Evolutionary conservation across 2,329 filamentous ascomycete genomes (phyloP), one percentile per base, ranked within the genome.

Genomic region (Dryadomyces sulphureus): DNA sequence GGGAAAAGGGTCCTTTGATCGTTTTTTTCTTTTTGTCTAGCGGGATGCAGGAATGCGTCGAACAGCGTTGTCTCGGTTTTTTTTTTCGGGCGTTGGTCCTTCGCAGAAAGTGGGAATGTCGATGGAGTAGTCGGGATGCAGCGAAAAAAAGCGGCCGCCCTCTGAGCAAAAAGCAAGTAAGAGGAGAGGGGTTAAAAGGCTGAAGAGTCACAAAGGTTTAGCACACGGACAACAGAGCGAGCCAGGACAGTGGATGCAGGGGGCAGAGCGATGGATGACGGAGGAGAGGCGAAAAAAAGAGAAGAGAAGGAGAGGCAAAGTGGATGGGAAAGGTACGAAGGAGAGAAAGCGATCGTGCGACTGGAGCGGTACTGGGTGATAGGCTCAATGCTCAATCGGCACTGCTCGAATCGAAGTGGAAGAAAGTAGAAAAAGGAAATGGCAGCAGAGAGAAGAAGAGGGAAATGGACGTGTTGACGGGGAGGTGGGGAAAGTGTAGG

Each of bases 401-500:
- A 30, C 16, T 41, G 39, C 39, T 41, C n/a, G 39, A 41, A 21
- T 25, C 25, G 22, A 32, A 24, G 34, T 21, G 24, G 45, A 35
- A 32, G 30, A 40, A 32, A 25, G 41, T 32, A 20, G 41, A 34
- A 42, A 32, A 32, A 39, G 12, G 20, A 20, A 47, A 49, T 6
- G 24, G 22, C 20, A 48, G 36, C 14, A 34, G 25, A 32, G 20
- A 40, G 22, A 40, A 14, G 19, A 38, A 49, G 39, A 44, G 47
- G 43, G 39, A 38, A 48, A 40, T 42, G 41, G 40, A 34, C 32
- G 44, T 49, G 47, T 48, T 47, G 46, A 52, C 44, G 49, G 44
- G 49, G 47, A 49, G 47, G 40, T 44, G 50, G 48, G 45, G 42
- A 46, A 39, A 19, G 19, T 24, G 38, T 21, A 24, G 38, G 20